Base-by-base conservation (phyloP, 2,329 filamentous ascomycete species). In the Macrophomina pseudophaseolina region DNA sequence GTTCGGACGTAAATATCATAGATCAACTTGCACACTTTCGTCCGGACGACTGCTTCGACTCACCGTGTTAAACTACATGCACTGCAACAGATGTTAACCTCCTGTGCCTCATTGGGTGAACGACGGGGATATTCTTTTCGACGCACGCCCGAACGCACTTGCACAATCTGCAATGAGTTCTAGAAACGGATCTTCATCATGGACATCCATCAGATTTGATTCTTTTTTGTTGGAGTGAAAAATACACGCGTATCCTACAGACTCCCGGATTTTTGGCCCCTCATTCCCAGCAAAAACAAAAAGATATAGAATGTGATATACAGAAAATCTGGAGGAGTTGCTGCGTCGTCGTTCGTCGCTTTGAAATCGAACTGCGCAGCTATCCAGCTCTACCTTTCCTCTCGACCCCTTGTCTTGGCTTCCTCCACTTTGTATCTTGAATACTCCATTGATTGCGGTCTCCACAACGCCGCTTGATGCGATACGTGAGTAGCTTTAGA, bases 241-340 rank as follows among this genome's bases (percentile, higher is more conserved):
- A 23, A 40, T 44, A 46, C 23, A 60, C 42, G 49, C 58, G 46
- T 62, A 62, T 62, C 58, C 44, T 62, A 62, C 30, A 62, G 42
- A 62, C 42, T 49, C 58, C 58, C 4, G 12, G 23, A 23, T 48
- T 51, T 62, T 62, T 62, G 28, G 23, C 23, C 23, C 2, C 23
- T 42, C 58, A n/a, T 44, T 51, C 18, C 42, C 40, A 35, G 53
- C 4, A 12, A 30, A 23, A 4, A 62, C 23, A 49, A 30, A 35
- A 38, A 38, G 30, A 62, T 23, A 49, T 16, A 35, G 35, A 28
- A 23, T 18, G 23, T 33, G 48, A 64, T 64, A 44, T 64, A 53
- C 48, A 42, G 48, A 4, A 23, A 53, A 53, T 8, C 6, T 14
- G 33, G 33, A n/a, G 18, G 11, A 14, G 42, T 9, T 12, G 30